Percentiles rank a stretch among this genome's conserved stretches.
Conservation (phyloP, 306 rosid species). For the Potentilla sterilis region DNA sequence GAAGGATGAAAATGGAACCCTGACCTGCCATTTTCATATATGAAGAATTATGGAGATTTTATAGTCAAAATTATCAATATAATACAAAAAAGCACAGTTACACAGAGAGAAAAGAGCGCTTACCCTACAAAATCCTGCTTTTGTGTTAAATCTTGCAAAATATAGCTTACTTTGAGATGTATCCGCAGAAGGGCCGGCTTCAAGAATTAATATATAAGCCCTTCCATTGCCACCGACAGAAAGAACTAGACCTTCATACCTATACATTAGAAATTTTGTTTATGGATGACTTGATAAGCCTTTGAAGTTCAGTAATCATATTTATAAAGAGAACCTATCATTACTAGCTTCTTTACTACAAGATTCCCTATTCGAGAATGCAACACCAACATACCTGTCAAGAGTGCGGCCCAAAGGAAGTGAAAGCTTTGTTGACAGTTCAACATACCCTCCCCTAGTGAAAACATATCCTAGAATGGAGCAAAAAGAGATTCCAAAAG, state of each 20-base stretch:
- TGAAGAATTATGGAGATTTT: slow-evolving; percentile 23
- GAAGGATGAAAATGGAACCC: slow-evolving; percentile 91
- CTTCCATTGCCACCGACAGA: slow-evolving; percentile 98
- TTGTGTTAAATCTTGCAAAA: slow-evolving; percentile 80
- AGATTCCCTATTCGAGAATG: slow-evolving; percentile 1
- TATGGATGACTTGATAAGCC: slow-evolving; percentile 6
- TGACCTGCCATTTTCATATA: slow-evolving; percentile 59
- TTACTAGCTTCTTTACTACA: background rate
- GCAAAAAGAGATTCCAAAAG: slow-evolving; percentile 13
- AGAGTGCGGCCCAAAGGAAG: slow-evolving; percentile 89
- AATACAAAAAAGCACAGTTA: background rate
- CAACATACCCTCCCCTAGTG: slow-evolving; percentile 90
- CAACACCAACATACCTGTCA: slow-evolving; percentile 61
- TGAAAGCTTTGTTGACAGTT: slow-evolving; percentile 74
- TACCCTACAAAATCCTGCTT: slow-evolving; percentile 97
- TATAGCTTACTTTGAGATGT: slow-evolving; percentile 81
- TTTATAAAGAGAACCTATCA: background rate
- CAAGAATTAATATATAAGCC: slow-evolving; percentile 80
- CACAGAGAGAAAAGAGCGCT: slow-evolving; percentile 14
- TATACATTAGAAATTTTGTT: slow-evolving; percentile 28
- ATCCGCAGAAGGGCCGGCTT: slow-evolving; percentile 83
- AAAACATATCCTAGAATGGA: slow-evolving; percentile 76
- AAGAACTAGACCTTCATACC: slow-evolving; percentile 94
- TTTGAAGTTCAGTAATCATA: slow-evolving; percentile 11
- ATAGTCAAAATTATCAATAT: slow-evolving; percentile 7